Evolutionary conservation across 202 grass and related monocot genomes (phyloP).

Genomic region (Dendrocalamus latiflorus): DNA sequence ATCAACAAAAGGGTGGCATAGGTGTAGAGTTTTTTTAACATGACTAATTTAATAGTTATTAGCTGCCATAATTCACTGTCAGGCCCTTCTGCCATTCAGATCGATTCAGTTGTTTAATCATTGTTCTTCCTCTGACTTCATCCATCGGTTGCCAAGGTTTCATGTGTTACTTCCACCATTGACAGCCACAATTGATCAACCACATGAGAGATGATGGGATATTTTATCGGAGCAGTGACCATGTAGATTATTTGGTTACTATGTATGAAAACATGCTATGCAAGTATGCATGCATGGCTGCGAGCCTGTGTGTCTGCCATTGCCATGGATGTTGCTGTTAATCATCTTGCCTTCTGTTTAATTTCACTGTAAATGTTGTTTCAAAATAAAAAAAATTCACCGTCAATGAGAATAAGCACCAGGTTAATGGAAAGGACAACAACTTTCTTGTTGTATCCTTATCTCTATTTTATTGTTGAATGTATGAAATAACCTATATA

Average conservation of each 20-base stretch:
- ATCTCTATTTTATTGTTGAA: neutral
- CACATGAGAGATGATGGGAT: neutral
- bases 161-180: neutral
- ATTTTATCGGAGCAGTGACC: neutral
- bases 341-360: neutral
- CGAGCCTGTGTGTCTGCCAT: neutral
- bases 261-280: neutral
- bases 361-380: neutral
- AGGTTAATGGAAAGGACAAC: neutral
- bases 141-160: neutral
- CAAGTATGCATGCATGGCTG: neutral
- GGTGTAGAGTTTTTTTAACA: neutral
- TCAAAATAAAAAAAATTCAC: neutral
- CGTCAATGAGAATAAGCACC: neutral
- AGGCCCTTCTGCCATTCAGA: neutral
- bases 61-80: neutral
- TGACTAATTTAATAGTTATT: neutral
- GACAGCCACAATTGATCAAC: neutral
- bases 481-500: neutral
- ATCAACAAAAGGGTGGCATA: neutral
- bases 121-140: neutral
- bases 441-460: neutral
- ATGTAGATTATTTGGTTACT: neutral
- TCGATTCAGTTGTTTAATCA: neutral
- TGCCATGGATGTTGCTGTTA: neutral